Conservation (phyloP, 2,329 filamentous ascomycete species). For the Fusarium sacchari region DNA sequence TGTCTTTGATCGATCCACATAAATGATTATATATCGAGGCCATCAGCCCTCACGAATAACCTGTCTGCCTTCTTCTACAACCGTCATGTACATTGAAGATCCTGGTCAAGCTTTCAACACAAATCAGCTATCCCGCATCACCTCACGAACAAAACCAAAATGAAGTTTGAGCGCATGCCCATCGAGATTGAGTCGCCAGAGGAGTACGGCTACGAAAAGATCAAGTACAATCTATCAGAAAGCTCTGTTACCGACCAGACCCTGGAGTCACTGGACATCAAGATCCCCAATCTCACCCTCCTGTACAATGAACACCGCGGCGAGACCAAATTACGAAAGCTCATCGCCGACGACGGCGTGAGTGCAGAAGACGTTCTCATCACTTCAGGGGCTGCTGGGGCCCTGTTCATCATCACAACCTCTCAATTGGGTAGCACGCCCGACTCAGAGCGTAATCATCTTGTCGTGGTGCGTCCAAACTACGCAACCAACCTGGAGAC, state of each 20-base stretch:
- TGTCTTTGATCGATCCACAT: rapidly evolving
- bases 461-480: background rate
- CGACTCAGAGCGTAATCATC: background rate
- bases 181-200: slow-evolving; percentile 1
- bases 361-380: background rate
- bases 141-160: rapidly evolving
- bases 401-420: background rate
- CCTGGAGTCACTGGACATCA: background rate
- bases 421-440: background rate
- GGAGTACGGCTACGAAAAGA: background rate
- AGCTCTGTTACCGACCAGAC: background rate
- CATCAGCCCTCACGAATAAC: background rate
- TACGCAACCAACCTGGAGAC: background rate
- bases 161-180: slow-evolving; percentile 5
- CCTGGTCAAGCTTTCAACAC: background rate
- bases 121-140: rapidly evolving
- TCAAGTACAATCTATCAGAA: background rate
- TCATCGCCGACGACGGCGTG: background rate
- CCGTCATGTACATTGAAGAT: rapidly evolving
- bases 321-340: background rate
- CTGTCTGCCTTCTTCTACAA: background rate
- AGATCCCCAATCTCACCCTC: background rate
- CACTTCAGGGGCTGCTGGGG: background rate
- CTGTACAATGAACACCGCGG: background rate
- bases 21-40: background rate